A percentile compares a stretch with the other conserved stretches of the same genome.
Conservation (phyloP, 345 rosid genomes). For the Dimocarpus longan region DNA sequence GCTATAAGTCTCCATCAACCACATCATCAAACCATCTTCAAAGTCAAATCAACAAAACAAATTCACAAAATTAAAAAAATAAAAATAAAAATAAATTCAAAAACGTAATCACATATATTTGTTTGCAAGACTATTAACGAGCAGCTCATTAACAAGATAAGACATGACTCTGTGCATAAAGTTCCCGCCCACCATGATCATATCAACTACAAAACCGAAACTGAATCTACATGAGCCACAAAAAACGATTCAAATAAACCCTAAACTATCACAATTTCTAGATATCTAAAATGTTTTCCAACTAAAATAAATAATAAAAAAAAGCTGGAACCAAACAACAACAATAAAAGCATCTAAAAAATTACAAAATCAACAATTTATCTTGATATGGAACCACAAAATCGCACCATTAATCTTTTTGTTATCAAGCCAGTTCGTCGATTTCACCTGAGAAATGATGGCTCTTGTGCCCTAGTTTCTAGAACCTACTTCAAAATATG, state of each 20-base stretch:
- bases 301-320: too few species aligned
- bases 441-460: not conserved
- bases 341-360: not conserved
- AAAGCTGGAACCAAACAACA: not conserved
- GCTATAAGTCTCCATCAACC: constrained; percentile 25
- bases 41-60: too few species aligned
- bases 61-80: not conserved
- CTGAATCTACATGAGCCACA: not conserved
- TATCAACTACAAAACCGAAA: not conserved
- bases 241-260: not conserved
- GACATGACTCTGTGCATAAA: constrained; percentile 72
- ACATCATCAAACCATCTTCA: not conserved
- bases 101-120: constrained; percentile 43
- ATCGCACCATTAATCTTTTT: not conserved
- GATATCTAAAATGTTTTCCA: not conserved
- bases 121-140: constrained; percentile 42
- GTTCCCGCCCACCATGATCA: constrained; percentile 85
- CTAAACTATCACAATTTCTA: not conserved
- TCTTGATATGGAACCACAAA: not conserved
- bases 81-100: not conserved
- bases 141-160: constrained; percentile 66
- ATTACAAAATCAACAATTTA: not conserved
- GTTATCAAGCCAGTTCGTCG: not conserved
- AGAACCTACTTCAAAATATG: not conserved
- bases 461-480: not conserved